These are phyloP conservation scores for Nidula niveotomentosa DNA, from an alignment of 1,284 basidiomycete species.

Conservation along the genomic window DNA sequence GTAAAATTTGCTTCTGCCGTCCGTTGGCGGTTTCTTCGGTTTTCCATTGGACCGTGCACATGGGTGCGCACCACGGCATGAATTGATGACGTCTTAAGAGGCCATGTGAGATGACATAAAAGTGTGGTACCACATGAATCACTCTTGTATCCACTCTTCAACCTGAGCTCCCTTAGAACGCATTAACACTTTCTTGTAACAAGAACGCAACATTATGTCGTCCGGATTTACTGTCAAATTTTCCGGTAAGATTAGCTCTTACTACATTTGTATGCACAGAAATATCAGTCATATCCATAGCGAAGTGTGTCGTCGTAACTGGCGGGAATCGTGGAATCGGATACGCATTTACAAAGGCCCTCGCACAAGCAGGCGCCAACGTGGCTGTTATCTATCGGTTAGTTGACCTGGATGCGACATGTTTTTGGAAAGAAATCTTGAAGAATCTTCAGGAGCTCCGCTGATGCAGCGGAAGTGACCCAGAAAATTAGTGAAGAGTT, in stretches of 20 bases:
- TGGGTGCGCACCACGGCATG: too few relatives aligned
- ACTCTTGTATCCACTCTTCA: too few relatives aligned
- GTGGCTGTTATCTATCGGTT: conserved; percentile 36
- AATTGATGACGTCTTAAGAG: too few relatives aligned
- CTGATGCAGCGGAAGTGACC: conserved; percentile 29
- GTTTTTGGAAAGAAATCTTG: neutral
- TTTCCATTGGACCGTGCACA: too few relatives aligned
- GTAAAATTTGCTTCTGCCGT: too few relatives aligned
- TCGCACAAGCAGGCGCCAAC: conserved; percentile 34
- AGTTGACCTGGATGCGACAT: neutral
- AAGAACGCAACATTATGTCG: too few relatives aligned
- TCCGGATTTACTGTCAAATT: neutral
- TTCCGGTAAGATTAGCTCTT: neutral
- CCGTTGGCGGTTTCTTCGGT: too few relatives aligned
- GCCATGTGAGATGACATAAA: too few relatives aligned
- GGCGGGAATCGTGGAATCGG: conserved; percentile 39
- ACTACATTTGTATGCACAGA: neutral
- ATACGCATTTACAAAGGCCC: conserved; percentile 30
- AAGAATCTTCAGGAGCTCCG: conserved; percentile 23
- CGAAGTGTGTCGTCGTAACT: conserved; percentile 31
- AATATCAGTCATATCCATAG: conserved; percentile 10
- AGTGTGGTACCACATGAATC: too few relatives aligned
- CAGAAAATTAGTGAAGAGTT: conserved; percentile 28
- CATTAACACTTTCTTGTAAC: too few relatives aligned
- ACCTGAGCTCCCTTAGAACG: too few relatives aligned